Conservation (phyloP, 228 moss, liverwort and hornwort genomes). For the Sphagnum fallax region DNA sequence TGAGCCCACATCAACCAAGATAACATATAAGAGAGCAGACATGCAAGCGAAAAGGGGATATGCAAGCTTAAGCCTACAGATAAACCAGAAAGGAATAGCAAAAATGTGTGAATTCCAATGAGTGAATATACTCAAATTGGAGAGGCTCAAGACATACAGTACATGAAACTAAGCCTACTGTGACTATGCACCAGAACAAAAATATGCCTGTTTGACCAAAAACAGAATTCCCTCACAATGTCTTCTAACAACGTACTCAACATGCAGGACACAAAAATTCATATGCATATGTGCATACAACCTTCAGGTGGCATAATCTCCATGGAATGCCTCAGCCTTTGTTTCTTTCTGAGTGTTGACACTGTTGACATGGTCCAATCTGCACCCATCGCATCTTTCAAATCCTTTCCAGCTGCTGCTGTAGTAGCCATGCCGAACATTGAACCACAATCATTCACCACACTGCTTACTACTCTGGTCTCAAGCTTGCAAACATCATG, state of each 20-base stretch:
- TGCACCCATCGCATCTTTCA: conserved; percentile 7
- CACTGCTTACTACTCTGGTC: conserved; percentile 11
- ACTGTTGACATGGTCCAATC: conserved; percentile 5
- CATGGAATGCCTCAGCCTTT: conserved; percentile 12
- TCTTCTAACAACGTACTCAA: too few relatives aligned
- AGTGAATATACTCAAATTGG: too few relatives aligned
- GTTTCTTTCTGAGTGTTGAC: conserved; percentile 17
- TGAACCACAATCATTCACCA: conserved; percentile 11
- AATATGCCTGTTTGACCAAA: too few relatives aligned
- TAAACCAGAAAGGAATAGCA: too few relatives aligned
- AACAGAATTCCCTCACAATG: too few relatives aligned
- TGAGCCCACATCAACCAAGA: background rate
- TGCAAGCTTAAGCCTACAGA: too few relatives aligned
- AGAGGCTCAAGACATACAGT: too few relatives aligned
- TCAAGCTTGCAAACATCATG: background rate
- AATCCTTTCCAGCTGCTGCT: conserved; percentile 6
- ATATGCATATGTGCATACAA: conserved; percentile 14
- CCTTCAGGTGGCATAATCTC: conserved; percentile 44
- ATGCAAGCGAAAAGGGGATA: background rate
- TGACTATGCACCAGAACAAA: too few relatives aligned
- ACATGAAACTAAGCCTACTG: too few relatives aligned
- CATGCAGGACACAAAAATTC: too few relatives aligned
- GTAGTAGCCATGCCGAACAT: background rate
- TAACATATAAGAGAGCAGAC: background rate
- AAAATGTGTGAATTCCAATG: too few relatives aligned